phyloP scores from a whole-genome alignment of 176 grass and related monocot species.

The bread wheat (Triticum aestivum) region DNA sequence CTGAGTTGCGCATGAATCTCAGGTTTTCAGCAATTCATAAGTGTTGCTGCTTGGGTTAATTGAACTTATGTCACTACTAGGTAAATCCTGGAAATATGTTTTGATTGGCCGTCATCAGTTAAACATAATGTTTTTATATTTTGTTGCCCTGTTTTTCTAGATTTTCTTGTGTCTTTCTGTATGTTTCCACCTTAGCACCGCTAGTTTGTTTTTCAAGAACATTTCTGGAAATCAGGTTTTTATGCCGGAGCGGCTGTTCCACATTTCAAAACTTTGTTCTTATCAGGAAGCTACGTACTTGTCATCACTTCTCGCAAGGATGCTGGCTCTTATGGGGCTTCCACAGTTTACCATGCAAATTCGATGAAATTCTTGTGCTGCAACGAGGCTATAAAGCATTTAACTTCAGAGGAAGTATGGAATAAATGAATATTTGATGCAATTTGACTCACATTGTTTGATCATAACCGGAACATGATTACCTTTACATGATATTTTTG shows the following conservation, averaged over 20 bases:
- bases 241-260: neutral
- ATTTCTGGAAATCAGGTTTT: conserved; percentile 10
- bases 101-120: neutral
- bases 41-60: neutral
- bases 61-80: conserved; percentile 13
- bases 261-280: conserved; percentile 39
- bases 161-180: neutral
- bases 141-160: neutral
- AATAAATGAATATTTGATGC: conserved; percentile 12
- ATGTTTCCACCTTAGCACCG: neutral
- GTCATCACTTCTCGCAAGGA: conserved; percentile 84
- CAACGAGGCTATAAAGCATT: conserved; percentile 78
- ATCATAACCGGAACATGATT: neutral
- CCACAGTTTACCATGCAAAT: conserved; percentile 58
- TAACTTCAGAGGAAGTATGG: conserved; percentile 89
- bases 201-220: neutral
- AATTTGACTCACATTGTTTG: conserved; percentile 31
- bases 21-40: neutral
- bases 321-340: conserved; percentile 69
- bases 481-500: conserved; percentile 27
- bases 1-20: neutral
- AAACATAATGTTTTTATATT: neutral
- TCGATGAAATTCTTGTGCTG: conserved; percentile 91
- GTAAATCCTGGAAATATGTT: neutral
- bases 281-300: conserved; percentile 79